phyloP scores from a whole-genome alignment of 345 rosid genomes.

The Eutrema heterophyllum region DNA sequence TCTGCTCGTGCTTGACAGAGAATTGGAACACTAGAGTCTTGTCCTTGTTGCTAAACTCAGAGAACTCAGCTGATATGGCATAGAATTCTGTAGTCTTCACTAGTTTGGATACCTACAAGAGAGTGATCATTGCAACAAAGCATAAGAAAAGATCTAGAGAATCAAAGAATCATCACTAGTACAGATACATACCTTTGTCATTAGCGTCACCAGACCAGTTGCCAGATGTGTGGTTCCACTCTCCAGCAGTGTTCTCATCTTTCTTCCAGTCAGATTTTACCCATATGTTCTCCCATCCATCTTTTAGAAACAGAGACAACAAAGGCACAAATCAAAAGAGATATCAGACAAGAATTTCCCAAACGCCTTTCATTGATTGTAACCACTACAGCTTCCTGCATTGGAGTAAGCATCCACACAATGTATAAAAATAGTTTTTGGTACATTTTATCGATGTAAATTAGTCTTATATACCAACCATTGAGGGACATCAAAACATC shows the following conservation, averaged over 20 bases:
- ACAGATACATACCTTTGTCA: conserved; percentile 62
- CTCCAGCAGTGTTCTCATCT: conserved; percentile 82
- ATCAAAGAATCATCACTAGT: neutral
- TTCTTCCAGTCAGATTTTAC: conserved; percentile 90
- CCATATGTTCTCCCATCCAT: conserved; percentile 98
- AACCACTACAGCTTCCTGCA: conserved; percentile 81
- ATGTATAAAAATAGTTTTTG: neutral
- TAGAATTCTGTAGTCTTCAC: conserved; percentile 96
- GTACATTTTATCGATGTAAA: neutral
- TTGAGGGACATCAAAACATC: neutral
- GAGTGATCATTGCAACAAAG: neutral
- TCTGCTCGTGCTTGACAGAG: conserved; percentile 97
- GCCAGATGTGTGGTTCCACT: conserved; percentile 93
- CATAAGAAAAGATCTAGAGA: neutral
- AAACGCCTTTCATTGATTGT: too few relatives aligned
- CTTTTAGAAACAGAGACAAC: conserved; percentile 28
- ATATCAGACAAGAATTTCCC: neutral
- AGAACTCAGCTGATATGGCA: conserved; percentile 95
- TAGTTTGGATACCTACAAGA: conserved; percentile 79
- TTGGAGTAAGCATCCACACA: neutral
- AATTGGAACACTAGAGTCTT: conserved; percentile 90
- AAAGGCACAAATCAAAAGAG: neutral
- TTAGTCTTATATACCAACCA: neutral
- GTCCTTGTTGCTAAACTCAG: conserved; percentile 90
- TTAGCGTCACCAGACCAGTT: conserved; percentile 89